Base-by-base conservation (phyloP, 1,284 basidiomycete genomes). In the Melanopsichium pennsylvanicum region DNA sequence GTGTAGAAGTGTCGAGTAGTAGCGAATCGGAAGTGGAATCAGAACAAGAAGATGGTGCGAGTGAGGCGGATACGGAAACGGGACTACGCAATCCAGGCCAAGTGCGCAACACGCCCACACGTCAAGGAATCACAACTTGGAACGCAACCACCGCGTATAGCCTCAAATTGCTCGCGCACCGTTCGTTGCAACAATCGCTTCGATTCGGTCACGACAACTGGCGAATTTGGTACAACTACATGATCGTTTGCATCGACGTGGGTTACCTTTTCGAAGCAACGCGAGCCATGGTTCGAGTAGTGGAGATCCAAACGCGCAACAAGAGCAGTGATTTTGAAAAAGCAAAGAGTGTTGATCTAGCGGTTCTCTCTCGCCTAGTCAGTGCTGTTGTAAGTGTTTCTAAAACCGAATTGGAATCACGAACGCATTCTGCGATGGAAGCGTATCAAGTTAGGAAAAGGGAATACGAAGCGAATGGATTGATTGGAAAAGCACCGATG, bases 161-260 rank as follows among this genome's bases (percentile, higher is more conserved):
- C 38, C 84, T 93, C 83, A 95, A 93, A 81, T 84, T 89, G 39
- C 87, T 93, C 34, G 96, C 96, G 0, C 96, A 93, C 86, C 89
- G 89, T n/a, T 95, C 96, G 11, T 88, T 99, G 34, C 89, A 90
- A 71, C 89, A 92, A 69, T 93, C 94, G 4, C 86, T 98, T 56
- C 89, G 88, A 70, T 88, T 87, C 78, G 86, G 87, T 45, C 91
- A 92, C 81, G 89, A 93, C 46, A 94, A 94, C 76, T 98, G 95
- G 95, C 87, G 92, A 15, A 94, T 99, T 87, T 99, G 96, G 96
- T 86, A 86, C 70, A 99, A 99, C 84, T 97, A 94, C 84, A 95
- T 94, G 90, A 85, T 97, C 70, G 89, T 98, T 31, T 87, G 91
- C 7, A 86, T 97, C 81, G 93, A 97, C 75, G 90, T 97, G 13